Percentiles rank a stretch among this genome's conserved stretches.
These are phyloP conservation scores for Nemania diffusa DNA, from an alignment of 2,329 filamentous ascomycete genomes.

Conservation along the genomic window DNA sequence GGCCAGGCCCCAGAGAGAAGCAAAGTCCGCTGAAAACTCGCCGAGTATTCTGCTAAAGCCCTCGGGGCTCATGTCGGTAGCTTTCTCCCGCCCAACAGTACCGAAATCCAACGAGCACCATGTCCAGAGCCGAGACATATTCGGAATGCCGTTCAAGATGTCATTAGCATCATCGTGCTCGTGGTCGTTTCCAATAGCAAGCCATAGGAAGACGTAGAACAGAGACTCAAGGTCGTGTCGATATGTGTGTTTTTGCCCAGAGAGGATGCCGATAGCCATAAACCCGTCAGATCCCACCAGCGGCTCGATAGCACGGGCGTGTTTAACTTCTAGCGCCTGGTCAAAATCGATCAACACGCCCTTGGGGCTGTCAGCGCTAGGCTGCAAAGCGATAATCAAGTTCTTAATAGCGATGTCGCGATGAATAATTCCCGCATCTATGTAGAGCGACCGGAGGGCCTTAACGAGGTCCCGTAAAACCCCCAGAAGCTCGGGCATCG, in stretches of 20 bases:
- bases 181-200: background rate
- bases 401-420: constrained; percentile 6
- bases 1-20: constrained; percentile 2
- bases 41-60: background rate
- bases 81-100: background rate
- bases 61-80: constrained; percentile 5
- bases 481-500: constrained; percentile 2
- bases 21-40: background rate
- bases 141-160: constrained; percentile 1
- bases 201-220: constrained; percentile 3
- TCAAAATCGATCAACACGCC: background rate
- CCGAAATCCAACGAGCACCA: constrained; percentile 2
- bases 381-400: background rate
- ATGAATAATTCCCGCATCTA: constrained; percentile 1
- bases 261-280: constrained; percentile 2
- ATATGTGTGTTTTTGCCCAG: background rate
- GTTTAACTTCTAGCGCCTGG: background rate
- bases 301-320: background rate
- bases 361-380: background rate
- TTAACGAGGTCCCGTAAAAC: background rate
- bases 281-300: background rate
- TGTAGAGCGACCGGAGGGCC: background rate
- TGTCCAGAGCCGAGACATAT: constrained; percentile 1
- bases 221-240: constrained; percentile 4
- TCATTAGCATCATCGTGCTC: background rate